These are phyloP conservation scores for Pyrenophora seminiperda DNA, from an alignment of 2,329 filamentous ascomycete species.

Conservation along the genomic window DNA sequence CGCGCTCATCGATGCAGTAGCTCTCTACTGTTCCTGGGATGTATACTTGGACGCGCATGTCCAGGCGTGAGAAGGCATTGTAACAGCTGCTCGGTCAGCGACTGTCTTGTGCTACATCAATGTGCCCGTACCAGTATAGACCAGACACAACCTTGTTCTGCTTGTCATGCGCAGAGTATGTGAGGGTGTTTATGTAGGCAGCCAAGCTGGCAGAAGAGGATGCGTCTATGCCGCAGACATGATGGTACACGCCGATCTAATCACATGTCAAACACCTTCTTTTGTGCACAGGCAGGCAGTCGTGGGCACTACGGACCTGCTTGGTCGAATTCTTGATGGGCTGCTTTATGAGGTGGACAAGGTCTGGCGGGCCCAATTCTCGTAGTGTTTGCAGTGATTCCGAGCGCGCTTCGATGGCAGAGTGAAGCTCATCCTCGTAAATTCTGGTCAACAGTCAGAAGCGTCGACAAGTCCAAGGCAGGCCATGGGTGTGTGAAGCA, in stretches of 20 bases:
- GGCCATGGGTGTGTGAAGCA: not conserved
- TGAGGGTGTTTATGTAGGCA: constrained; percentile 97
- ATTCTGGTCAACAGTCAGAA: constrained; percentile 63
- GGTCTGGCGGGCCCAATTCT: constrained; percentile 92
- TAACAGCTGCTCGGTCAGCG: constrained; percentile 70
- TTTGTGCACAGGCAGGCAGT: constrained; percentile 9
- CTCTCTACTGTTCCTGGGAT: constrained; percentile 96
- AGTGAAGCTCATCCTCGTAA: constrained; percentile 89
- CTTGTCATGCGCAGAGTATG: constrained; percentile 84
- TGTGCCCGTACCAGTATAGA: constrained; percentile 76
- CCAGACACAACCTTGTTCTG: constrained; percentile 90
- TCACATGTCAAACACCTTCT: constrained; percentile 14
- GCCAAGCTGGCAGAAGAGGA: constrained; percentile 96
- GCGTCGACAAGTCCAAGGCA: not conserved
- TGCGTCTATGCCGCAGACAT: constrained; percentile 95
- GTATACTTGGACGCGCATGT: constrained; percentile 98
- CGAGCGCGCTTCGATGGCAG: constrained; percentile 89
- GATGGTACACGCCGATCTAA: constrained; percentile 91
- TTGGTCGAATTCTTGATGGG: constrained; percentile 63
- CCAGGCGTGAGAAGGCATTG: constrained; percentile 96
- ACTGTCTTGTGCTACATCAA: not conserved
- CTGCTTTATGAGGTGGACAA: constrained; percentile 91
- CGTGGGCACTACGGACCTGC: constrained; percentile 54
- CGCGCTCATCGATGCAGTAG: constrained; percentile 96
- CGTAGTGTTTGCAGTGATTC: constrained; percentile 84